These are phyloP conservation scores for Pueraria montana DNA, from an alignment of 306 rosid species.

Conservation along the genomic window DNA sequence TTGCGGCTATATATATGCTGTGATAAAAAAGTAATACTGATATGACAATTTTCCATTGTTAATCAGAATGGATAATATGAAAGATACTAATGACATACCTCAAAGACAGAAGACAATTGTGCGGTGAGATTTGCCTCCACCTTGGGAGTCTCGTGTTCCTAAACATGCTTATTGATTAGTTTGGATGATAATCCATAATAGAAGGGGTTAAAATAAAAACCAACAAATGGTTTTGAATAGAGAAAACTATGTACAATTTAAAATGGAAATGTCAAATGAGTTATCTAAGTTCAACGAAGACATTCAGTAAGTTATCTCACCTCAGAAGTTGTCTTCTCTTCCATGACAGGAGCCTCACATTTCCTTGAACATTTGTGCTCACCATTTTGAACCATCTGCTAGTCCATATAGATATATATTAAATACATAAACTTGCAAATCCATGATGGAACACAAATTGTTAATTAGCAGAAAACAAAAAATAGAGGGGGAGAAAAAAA, in stretches of 20 bases:
- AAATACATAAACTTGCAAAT: slow-evolving; percentile 31
- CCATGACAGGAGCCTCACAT: slow-evolving; percentile 44
- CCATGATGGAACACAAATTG: slow-evolving; percentile 12
- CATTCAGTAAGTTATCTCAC: slow-evolving; percentile 42
- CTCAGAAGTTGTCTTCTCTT: slow-evolving; percentile 63
- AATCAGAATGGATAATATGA: slow-evolving; percentile 11
- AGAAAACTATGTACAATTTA: neutral
- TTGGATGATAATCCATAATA: slow-evolving; percentile 15
- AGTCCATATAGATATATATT: slow-evolving; percentile 44
- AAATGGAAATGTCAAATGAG: neutral
- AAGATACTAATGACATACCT: slow-evolving; percentile 45
- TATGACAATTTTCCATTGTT: slow-evolving; percentile 1
- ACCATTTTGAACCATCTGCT: slow-evolving; percentile 90
- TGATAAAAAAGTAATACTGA: neutral
- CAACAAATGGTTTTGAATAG: neutral
- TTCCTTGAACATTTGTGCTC: slow-evolving; percentile 69
- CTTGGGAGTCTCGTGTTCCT: slow-evolving; percentile 43
- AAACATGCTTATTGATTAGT: slow-evolving; percentile 28
- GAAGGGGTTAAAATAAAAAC: neutral
- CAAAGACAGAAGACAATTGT: slow-evolving; percentile 46
- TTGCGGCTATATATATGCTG: too few relatives aligned
- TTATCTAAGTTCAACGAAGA: slow-evolving; percentile 37
- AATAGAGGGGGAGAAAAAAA: slow-evolving; percentile 13
- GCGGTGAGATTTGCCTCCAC: slow-evolving; percentile 31
- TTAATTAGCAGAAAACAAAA: neutral